Evolutionary conservation across 345 rosid species (phyloP).

Genomic region (Theobroma cacao): DNA sequence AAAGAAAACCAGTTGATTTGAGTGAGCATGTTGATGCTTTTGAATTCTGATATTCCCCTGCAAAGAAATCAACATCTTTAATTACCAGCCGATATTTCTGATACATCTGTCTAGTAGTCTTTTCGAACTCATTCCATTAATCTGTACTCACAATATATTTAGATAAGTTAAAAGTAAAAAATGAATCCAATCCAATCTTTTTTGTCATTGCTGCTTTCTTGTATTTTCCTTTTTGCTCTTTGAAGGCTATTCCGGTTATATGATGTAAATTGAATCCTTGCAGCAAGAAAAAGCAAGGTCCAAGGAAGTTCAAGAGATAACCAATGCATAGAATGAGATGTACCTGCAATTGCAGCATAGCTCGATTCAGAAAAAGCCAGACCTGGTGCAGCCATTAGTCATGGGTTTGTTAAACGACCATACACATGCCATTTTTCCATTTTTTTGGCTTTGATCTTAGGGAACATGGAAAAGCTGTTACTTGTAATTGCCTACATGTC

Average conservation of each 20-base stretch:
- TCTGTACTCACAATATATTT: not conserved
- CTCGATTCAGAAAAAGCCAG: not conserved
- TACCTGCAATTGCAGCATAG: not conserved
- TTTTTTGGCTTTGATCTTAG: not conserved
- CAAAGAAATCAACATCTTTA: no score
- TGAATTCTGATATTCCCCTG: not conserved
- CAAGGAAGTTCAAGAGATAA: constrained; percentile 31
- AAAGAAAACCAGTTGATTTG: constrained; percentile 7
- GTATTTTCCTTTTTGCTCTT: not conserved
- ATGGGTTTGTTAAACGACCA: not conserved
- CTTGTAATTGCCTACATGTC: not conserved
- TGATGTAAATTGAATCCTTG: constrained; percentile 7
- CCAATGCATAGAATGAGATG: not conserved
- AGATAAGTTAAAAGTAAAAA: not conserved
- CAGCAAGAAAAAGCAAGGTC: constrained; percentile 37
- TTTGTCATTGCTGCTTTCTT: not conserved
- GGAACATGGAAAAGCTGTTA: not conserved
- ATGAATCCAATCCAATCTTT: not conserved
- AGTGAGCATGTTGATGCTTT: not conserved
- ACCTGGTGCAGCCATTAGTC: constrained; percentile 2
- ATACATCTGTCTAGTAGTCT: not conserved
- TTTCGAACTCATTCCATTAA: not conserved
- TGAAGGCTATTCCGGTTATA: not conserved
- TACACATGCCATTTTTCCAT: not conserved
- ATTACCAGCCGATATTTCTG: not conserved